These are phyloP conservation scores for Chiua sp. DNA, from an alignment of 1,284 basidiomycete species.

Conservation along the genomic window DNA sequence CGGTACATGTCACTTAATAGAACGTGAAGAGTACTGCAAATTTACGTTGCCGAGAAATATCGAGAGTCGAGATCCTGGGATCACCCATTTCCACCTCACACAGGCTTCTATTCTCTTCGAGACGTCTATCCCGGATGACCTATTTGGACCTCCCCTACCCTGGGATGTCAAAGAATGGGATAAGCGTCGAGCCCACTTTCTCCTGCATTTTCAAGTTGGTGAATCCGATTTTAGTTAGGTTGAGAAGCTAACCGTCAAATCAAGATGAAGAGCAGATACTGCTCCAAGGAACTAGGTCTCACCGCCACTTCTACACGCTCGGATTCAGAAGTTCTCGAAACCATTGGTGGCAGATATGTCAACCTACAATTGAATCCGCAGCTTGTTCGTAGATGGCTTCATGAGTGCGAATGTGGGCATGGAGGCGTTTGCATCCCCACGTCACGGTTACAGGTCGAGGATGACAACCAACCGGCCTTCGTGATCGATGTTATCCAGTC, in stretches of 20 bases:
- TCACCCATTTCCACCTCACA: slow-evolving; percentile 25
- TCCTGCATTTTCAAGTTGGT: slow-evolving; percentile 21
- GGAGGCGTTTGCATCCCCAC: slow-evolving; percentile 8
- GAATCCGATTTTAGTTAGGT: not conserved
- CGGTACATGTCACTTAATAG: slow-evolving; percentile 8
- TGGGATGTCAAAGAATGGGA: slow-evolving; percentile 10
- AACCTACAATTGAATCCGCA: slow-evolving; percentile 8
- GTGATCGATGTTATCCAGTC: slow-evolving; percentile 22
- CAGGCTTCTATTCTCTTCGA: slow-evolving; percentile 12
- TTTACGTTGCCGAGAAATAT: slow-evolving; percentile 8
- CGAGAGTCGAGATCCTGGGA: slow-evolving; percentile 16
- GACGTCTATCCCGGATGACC: not conserved
- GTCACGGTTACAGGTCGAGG: not conserved
- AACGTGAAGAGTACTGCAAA: slow-evolving; percentile 7
- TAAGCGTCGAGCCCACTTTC: not conserved
- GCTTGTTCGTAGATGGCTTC: slow-evolving; percentile 24
- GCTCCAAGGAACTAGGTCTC: not conserved
- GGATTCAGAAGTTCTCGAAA: slow-evolving; percentile 5
- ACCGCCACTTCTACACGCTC: not conserved
- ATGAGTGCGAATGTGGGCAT: slow-evolving; percentile 19
- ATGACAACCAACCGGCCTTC: slow-evolving; percentile 1
- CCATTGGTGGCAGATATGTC: slow-evolving; percentile 23
- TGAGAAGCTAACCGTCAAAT: not conserved
- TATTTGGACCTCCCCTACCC: slow-evolving; percentile 10
- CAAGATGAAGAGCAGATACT: too few relatives aligned